These are phyloP conservation scores for Puccinia hordei DNA, from an alignment of 1,284 basidiomycete genomes.

Conservation along the genomic window DNA sequence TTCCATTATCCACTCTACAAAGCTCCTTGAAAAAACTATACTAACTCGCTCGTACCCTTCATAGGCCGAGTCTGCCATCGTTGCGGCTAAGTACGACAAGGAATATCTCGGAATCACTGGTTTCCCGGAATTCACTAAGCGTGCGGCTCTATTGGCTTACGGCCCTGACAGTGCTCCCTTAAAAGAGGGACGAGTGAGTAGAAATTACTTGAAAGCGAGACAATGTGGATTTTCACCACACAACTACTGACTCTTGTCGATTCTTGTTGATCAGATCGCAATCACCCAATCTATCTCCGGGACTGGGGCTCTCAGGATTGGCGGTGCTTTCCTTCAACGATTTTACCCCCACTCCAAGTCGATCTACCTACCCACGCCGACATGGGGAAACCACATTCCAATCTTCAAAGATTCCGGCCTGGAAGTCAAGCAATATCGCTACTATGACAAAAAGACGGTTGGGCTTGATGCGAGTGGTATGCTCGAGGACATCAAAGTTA, in stretches of 20 bases:
- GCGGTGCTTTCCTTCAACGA: slow-evolving; percentile 85
- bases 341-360: slow-evolving; percentile 85
- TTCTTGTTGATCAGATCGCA: slow-evolving; percentile 67
- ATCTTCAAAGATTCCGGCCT: slow-evolving; percentile 79
- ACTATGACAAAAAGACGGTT: slow-evolving; percentile 60
- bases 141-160: slow-evolving; percentile 88
- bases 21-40: neutral
- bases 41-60: slow-evolving; percentile 47
- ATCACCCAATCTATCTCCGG: slow-evolving; percentile 96
- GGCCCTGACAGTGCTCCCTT: slow-evolving; percentile 77
- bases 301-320: slow-evolving; percentile 95
- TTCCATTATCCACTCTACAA: slow-evolving; percentile 16
- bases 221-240: neutral
- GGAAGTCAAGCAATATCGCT: slow-evolving; percentile 83
- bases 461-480: slow-evolving; percentile 60
- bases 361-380: slow-evolving; percentile 90
- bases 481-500: slow-evolving; percentile 54
- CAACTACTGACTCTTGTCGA: neutral
- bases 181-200: slow-evolving; percentile 72
- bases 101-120: slow-evolving; percentile 98
- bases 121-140: slow-evolving; percentile 80
- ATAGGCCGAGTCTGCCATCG: slow-evolving; percentile 79
- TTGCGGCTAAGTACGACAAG: slow-evolving; percentile 78
- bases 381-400: slow-evolving; percentile 95
- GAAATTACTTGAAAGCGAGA: neutral